Evolutionary conservation across 371 early-diverging fungal species (phyloP).

Genomic region (Capillidium rhysosporum): DNA sequence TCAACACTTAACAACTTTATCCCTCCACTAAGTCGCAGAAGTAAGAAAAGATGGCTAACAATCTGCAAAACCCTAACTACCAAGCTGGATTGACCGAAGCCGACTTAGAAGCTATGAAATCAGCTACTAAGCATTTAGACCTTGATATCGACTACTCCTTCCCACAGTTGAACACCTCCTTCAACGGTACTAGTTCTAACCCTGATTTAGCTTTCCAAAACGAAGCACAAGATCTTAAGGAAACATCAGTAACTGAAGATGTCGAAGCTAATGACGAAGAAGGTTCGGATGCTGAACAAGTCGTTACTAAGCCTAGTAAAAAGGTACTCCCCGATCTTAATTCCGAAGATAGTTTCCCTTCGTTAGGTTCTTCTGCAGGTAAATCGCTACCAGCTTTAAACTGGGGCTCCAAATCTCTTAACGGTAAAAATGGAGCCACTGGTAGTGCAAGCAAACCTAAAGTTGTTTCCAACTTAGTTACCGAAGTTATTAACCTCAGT

Average conservation of each 20-base stretch:
- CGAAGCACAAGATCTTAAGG: not conserved
- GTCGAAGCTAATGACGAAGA: too few relatives aligned
- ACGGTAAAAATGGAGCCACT: not conserved
- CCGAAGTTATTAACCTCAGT: conserved; percentile 39
- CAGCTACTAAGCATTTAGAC: conserved; percentile 1
- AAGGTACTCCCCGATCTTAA: conserved; percentile 5
- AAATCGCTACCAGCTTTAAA: not conserved
- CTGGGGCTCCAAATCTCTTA: conserved; percentile 1
- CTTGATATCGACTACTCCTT: not conserved
- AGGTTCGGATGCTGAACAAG: not conserved
- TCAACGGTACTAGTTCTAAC: too few relatives aligned
- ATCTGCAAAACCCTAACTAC: too few relatives aligned
- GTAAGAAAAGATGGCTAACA: too few relatives aligned
- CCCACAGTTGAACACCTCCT: not conserved
- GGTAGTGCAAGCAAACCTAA: not conserved
- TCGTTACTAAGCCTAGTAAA: not conserved
- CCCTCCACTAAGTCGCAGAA: too few relatives aligned
- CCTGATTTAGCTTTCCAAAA: not conserved
- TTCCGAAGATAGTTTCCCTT: conserved; percentile 6
- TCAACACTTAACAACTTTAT: too few relatives aligned
- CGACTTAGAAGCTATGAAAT: not conserved
- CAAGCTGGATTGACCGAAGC: too few relatives aligned
- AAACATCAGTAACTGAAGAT: not conserved
- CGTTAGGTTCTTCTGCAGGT: not conserved
- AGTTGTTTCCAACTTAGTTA: conserved; percentile 12